Conservation (phyloP, 495 filamentous ascomycete genomes). For the Aspergillus homomorphus region DNA sequence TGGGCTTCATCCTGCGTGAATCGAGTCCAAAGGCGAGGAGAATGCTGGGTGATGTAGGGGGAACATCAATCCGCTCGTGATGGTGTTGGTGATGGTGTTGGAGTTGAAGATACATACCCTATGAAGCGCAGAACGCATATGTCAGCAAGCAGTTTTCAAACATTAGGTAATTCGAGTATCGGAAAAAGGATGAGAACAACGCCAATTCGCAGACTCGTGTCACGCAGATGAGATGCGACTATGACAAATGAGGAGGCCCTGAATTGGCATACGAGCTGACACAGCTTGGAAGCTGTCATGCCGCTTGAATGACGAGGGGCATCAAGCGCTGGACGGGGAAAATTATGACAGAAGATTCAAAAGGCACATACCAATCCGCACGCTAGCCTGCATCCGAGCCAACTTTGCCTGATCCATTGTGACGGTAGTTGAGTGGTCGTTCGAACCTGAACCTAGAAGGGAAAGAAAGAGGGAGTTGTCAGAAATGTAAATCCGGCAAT, state of each 20-base stretch:
- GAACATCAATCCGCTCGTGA: too few species aligned
- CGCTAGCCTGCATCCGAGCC: conserved; percentile 54
- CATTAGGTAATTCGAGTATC: neutral
- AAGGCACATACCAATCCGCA: conserved; percentile 51
- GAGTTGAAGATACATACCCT: conserved; percentile 24
- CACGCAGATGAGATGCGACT: neutral
- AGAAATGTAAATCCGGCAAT: conserved; percentile 10
- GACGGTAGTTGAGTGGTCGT: conserved; percentile 31
- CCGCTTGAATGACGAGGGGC: neutral
- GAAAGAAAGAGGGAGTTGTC: conserved; percentile 11
- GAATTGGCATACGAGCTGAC: neutral
- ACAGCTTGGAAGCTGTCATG: conserved; percentile 1
- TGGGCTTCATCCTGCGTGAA: neutral
- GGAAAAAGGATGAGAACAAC: neutral
- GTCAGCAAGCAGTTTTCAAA: conserved; percentile 13
- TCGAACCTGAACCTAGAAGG: conserved; percentile 17
- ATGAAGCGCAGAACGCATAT: neutral
- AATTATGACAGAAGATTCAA: conserved; percentile 16
- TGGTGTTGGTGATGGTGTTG: neutral
- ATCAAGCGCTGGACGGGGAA: conserved; percentile 10
- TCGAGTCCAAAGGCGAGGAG: neutral
- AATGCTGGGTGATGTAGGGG: too few species aligned
- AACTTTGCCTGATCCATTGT: conserved; percentile 59
- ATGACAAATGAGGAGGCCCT: too few species aligned
- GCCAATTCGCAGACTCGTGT: neutral